Conservation (phyloP, 169 alveolate genomes). For the Cryptosporidium andersoni region DNA sequence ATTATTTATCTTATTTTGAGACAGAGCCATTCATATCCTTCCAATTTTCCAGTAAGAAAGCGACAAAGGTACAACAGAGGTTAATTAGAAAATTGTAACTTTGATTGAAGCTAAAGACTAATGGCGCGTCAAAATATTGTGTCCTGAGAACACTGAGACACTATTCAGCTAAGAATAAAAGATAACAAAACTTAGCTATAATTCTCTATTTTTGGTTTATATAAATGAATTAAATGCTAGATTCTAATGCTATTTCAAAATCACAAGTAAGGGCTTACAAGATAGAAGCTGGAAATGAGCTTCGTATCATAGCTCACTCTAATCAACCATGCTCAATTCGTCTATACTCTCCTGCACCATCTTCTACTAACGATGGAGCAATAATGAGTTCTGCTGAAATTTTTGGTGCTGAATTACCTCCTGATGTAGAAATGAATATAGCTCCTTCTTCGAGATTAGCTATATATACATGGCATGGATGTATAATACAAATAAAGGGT, state of each 20-base stretch:
- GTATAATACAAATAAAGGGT: conserved; percentile 86
- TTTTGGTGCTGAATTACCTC: conserved; percentile 83
- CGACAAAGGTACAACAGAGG: too few relatives aligned
- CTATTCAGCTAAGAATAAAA: background rate
- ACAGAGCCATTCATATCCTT: too few relatives aligned
- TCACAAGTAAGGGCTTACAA: conserved; percentile 67
- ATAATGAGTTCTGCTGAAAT: conserved; percentile 81
- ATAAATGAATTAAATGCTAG: background rate
- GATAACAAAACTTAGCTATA: background rate
- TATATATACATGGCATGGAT: conserved; percentile 87
- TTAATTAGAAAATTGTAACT: too few relatives aligned
- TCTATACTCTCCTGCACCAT: conserved; percentile 25
- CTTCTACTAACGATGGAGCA: background rate
- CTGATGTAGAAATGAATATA: conserved; percentile 82
- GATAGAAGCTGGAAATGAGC: conserved; percentile 63
- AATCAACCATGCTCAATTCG: conserved; percentile 57
- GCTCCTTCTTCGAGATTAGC: conserved; percentile 83
- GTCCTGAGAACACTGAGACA: background rate
- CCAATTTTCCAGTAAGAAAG: too few relatives aligned
- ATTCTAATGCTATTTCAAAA: conserved; percentile 4
- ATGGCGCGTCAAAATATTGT: background rate
- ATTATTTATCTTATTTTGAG: too few relatives aligned
- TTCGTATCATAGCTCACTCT: conserved; percentile 59
- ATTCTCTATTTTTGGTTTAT: background rate
- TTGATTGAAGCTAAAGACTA: too few relatives aligned